A percentile compares a stretch with the other conserved stretches of the same genome.
Evolutionary conservation across 2,329 filamentous ascomycete species (phyloP).

Genomic region (Cladosporium sp.): DNA sequence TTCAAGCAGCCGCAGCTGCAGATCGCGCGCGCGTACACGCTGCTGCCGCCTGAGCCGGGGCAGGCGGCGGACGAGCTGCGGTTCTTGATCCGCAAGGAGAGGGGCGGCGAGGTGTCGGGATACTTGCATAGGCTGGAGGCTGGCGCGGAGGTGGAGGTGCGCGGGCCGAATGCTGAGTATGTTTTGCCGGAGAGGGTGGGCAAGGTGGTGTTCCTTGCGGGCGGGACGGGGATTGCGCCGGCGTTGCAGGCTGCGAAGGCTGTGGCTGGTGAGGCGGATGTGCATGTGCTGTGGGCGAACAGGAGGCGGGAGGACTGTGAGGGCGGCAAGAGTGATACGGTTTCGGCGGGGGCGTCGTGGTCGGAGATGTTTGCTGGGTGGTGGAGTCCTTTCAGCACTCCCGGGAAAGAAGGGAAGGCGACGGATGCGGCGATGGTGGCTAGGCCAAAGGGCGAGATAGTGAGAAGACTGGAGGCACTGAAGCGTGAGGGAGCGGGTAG

Average conservation of each 20-base stretch:
- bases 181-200: conserved; percentile 47
- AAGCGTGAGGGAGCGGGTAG: conserved; percentile 37
- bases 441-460: conserved; percentile 43
- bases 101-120: conserved; percentile 75
- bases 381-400: conserved; percentile 8
- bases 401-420: not conserved
- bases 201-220: conserved; percentile 75
- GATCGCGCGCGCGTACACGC: conserved; percentile 87
- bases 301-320: conserved; percentile 58
- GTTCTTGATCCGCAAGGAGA: conserved; percentile 72
- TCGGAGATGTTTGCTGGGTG: conserved; percentile 2
- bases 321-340: conserved; percentile 51
- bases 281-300: conserved; percentile 81
- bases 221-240: conserved; percentile 86
- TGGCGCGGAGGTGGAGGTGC: conserved; percentile 63
- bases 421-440: conserved; percentile 1
- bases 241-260: conserved; percentile 73
- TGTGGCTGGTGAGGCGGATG: conserved; percentile 40
- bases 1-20: conserved; percentile 92
- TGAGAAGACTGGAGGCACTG: conserved; percentile 57
- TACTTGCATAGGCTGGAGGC: conserved; percentile 62
- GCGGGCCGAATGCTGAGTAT: conserved; percentile 70
- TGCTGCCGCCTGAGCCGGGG: conserved; percentile 55
- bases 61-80: conserved; percentile 45
- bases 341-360: conserved; percentile 13